Evolutionary conservation across 1,284 basidiomycete genomes (phyloP).

Genomic region (Boletus sp.): DNA sequence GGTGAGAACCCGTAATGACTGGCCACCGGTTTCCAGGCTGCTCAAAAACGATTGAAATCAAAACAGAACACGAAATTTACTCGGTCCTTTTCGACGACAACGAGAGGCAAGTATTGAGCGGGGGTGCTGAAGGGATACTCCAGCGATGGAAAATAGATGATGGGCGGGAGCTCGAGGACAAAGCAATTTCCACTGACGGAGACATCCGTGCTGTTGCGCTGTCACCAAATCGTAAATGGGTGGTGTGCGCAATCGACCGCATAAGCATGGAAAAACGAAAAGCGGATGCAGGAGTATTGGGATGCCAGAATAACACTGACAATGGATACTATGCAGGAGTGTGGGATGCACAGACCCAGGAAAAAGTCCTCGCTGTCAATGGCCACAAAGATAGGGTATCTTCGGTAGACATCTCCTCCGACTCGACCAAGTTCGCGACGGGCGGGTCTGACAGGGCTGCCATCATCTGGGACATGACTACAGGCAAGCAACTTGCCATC

Average conservation of each 20-base stretch:
- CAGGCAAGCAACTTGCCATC: background rate
- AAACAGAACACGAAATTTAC: background rate
- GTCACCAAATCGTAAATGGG: conserved; percentile 5
- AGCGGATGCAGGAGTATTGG: no score
- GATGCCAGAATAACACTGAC: background rate
- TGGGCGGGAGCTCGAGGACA: background rate
- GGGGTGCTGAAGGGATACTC: conserved; percentile 2
- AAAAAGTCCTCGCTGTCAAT: background rate
- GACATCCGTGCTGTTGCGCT: background rate
- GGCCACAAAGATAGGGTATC: background rate
- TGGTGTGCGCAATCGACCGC: background rate
- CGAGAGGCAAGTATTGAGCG: background rate
- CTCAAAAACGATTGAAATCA: conserved; percentile 2
- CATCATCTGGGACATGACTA: conserved; percentile 5
- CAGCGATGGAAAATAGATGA: conserved; percentile 9
- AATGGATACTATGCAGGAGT: background rate
- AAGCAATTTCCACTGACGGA: background rate
- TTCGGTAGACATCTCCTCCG: conserved; percentile 4
- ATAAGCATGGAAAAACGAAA: no score
- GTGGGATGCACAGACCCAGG: background rate
- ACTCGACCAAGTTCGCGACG: conserved; percentile 3
- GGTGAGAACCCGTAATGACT: background rate
- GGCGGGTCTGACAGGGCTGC: background rate
- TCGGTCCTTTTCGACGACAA: conserved; percentile 6
- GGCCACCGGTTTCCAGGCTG: background rate